A percentile compares a stretch with the other conserved stretches of the same genome.
These are phyloP conservation scores for Debaryomyces singareniensis DNA, from an alignment of 1,139 yeast species.

Conservation along the genomic window DNA sequence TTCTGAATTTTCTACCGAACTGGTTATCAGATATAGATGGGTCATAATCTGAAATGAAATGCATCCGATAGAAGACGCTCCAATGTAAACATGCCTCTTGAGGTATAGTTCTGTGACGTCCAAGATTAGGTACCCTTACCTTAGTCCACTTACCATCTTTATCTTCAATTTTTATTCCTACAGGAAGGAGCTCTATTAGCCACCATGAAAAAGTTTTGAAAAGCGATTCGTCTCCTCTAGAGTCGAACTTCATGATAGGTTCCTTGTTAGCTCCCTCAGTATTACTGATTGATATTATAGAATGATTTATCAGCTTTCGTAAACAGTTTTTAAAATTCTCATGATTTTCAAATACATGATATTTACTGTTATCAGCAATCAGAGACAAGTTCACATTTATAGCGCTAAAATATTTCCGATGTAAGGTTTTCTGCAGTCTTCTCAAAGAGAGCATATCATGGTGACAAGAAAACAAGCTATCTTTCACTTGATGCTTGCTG, in stretches of 20 bases:
- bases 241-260: constrained; percentile 20
- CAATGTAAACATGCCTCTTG: constrained; percentile 46
- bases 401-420: no score
- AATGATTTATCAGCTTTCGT: background rate
- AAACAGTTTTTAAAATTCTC: background rate
- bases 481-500: constrained; percentile 24
- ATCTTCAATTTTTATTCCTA: constrained; percentile 45
- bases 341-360: background rate
- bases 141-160: constrained; percentile 41
- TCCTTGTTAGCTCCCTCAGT: constrained; percentile 1
- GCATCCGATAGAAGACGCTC: constrained; percentile 55
- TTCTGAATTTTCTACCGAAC: constrained; percentile 15
- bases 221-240: constrained; percentile 24
- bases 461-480: constrained; percentile 35
- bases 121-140: constrained; percentile 47
- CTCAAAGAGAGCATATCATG: constrained; percentile 38
- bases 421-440: constrained; percentile 5
- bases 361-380: no score
- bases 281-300: background rate
- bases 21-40: constrained; percentile 40
- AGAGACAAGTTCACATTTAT: no score
- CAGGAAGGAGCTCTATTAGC: constrained; percentile 53
- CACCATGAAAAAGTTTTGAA: constrained; percentile 42
- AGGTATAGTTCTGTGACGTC: constrained; percentile 45
- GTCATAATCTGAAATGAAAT: constrained; percentile 34